These are phyloP conservation scores for Hemileccinum rubropunctum DNA, from an alignment of 768 basidiomycete genomes.

Conservation along the genomic window DNA sequence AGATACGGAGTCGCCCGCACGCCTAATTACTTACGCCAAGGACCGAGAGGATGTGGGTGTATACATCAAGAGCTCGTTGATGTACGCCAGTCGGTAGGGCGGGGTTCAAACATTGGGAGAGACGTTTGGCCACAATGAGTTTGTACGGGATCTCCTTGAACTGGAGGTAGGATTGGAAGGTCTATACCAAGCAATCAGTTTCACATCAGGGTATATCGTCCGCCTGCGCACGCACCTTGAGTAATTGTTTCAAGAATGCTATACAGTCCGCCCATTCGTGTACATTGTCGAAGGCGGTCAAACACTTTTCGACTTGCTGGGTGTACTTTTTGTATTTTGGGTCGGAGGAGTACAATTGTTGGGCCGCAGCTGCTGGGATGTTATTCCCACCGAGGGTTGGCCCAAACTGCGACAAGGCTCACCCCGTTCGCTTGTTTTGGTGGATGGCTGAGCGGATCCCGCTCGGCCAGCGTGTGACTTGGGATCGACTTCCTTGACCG, in stretches of 20 bases:
- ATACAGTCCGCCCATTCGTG: slow-evolving; percentile 99
- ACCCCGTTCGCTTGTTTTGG: slow-evolving; percentile 32
- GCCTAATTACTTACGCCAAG: slow-evolving; percentile 64
- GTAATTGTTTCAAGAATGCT: slow-evolving; percentile 89
- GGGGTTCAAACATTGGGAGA: slow-evolving; percentile 97
- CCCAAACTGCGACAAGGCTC: slow-evolving; percentile 9
- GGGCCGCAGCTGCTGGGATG: slow-evolving; percentile 41
- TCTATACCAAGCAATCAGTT: slow-evolving; percentile 45
- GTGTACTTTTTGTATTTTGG: slow-evolving; percentile 94
- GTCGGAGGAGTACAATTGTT: slow-evolving; percentile 67
- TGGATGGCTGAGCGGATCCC: slow-evolving; percentile 11
- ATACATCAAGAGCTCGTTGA: slow-evolving; percentile 94
- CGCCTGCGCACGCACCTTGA: slow-evolving; percentile 58
- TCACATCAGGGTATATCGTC: neutral
- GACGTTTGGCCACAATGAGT: slow-evolving; percentile 88
- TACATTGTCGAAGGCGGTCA: slow-evolving; percentile 91
- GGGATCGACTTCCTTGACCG: slow-evolving; percentile 18
- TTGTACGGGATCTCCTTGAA: slow-evolving; percentile 97
- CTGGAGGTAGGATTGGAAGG: slow-evolving; percentile 88
- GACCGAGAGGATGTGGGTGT: slow-evolving; percentile 85
- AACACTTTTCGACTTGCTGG: slow-evolving; percentile 87
- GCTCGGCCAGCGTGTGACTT: slow-evolving; percentile 9
- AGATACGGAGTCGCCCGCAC: slow-evolving; percentile 1
- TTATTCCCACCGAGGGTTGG: neutral
- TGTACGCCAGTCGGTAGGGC: slow-evolving; percentile 96